Conservation (phyloP, 2,329 filamentous ascomycete genomes). For the Fusarium chuoi region DNA sequence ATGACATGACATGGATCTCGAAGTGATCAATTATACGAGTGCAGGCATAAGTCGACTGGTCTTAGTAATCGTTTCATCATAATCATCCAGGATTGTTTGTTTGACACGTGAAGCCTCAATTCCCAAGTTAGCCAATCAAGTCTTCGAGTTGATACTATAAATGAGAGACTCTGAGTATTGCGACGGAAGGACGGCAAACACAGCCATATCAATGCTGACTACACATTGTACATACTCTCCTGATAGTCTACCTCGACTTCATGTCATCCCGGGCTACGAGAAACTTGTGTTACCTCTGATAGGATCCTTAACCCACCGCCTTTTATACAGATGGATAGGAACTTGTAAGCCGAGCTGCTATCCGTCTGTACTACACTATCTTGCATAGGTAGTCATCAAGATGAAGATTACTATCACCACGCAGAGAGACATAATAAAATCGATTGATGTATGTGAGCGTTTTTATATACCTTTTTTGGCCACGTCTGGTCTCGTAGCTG, state of each 20-base stretch:
- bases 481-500: background rate
- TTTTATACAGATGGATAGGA: background rate
- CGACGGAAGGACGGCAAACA: background rate
- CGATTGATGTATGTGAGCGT: background rate
- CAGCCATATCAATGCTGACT: background rate
- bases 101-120: background rate
- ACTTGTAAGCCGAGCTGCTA: constrained; percentile 4
- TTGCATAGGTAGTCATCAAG: background rate
- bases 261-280: background rate
- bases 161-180: background rate
- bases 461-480: background rate
- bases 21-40: background rate
- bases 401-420: background rate
- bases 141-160: background rate
- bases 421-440: background rate
- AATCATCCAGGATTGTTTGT: background rate
- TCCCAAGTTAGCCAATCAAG: background rate
- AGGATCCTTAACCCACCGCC: background rate
- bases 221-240: background rate
- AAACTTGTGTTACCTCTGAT: background rate
- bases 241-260: background rate
- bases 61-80: background rate
- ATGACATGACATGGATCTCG: background rate
- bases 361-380: background rate
- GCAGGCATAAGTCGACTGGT: background rate